phyloP scores from a whole-genome alignment of 495 filamentous ascomycete species.

The Penicillium paxilli region DNA sequence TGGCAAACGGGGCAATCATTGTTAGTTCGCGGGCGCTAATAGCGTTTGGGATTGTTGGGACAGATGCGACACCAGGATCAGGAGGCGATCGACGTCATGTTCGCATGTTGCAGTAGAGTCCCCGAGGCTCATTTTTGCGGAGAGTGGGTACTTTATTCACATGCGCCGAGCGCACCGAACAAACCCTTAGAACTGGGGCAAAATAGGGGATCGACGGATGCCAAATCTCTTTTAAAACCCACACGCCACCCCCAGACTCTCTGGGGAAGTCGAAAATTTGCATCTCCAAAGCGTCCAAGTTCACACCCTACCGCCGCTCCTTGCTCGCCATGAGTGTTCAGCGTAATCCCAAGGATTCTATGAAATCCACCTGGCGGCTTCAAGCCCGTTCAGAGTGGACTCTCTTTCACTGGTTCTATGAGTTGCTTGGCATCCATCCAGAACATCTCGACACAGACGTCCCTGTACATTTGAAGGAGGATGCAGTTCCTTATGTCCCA shows the following conservation, averaged over 20 bases:
- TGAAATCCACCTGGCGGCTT: constrained; percentile 39
- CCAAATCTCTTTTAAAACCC: constrained; percentile 14
- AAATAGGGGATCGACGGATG: constrained; percentile 8
- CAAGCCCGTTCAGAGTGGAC: constrained; percentile 29
- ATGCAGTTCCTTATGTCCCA: constrained; percentile 27
- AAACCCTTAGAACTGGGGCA: constrained; percentile 9
- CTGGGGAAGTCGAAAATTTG: not conserved
- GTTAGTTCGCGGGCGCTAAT: constrained; percentile 1
- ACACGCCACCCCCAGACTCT: not conserved
- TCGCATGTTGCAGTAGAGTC: not conserved
- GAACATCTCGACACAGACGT: constrained; percentile 25
- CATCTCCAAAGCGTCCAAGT: not conserved
- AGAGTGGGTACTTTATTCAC: constrained; percentile 24
- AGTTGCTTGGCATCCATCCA: constrained; percentile 29
- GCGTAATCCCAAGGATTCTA: constrained; percentile 33
- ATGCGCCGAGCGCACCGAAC: constrained; percentile 17
- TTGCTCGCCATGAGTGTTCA: constrained; percentile 10
- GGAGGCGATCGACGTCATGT: constrained; percentile 22
- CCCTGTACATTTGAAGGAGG: constrained; percentile 27
- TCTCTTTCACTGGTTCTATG: constrained; percentile 34
- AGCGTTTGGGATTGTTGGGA: constrained; percentile 11
- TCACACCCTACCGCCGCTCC: not conserved
- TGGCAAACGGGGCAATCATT: not conserved
- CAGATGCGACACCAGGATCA: constrained; percentile 5
- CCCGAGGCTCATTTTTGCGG: constrained; percentile 26